Base-by-base conservation (phyloP, 2,329 filamentous ascomycete genomes). In the Fusarium verticillioides region DNA sequence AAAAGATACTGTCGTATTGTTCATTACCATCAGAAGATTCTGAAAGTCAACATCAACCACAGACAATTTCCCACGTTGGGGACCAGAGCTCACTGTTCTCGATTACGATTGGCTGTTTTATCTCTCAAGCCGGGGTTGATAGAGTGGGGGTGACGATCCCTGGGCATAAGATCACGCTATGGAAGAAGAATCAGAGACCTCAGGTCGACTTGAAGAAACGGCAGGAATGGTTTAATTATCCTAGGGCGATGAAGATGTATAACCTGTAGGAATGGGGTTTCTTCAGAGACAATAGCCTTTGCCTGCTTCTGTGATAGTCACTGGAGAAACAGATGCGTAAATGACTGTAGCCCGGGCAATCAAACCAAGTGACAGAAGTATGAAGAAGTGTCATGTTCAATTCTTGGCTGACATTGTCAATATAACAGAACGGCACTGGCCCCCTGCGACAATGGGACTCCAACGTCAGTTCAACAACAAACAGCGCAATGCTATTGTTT, bases 21-120 rank as follows among this genome's bases (percentile, higher is more conserved):
- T 63, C 49, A 59, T 40, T 43, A 37, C 42, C 49, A 52, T 43
- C 32, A 67, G 59, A 63, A 52, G 49, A 52, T 52, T 36, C 49
- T 36, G 16, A 26, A 36, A 23, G 34, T 57, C 65, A 50, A 63
- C 49, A 53, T 56, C 60, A 61, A 66, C 49, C 44, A 70, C 61
- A 77, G 72, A 74, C 72, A 77, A 77, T 77, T 77, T 77, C 75
- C 72, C 74, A 70, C 43, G 67, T 68, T 74, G 72, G 69, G 61
- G 72, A 61, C 71, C 30, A n/a, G 54, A 73, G 40, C 60, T 50
- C 44, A 58, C 46, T 23, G 61, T n/a, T 12, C 21, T 36, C 15
- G 43, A 18, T 44, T 42, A 26, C 40, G 36, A 77, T 77, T 77
- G 75, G 75, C 18, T 42, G 50, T 43, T 39, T 49, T 49, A 63